Evolutionary conservation across 2,329 filamentous ascomycete genomes (phyloP), one percentile per base, ranked within the genome.

Genomic region (Thermoascus crustaceus): DNA sequence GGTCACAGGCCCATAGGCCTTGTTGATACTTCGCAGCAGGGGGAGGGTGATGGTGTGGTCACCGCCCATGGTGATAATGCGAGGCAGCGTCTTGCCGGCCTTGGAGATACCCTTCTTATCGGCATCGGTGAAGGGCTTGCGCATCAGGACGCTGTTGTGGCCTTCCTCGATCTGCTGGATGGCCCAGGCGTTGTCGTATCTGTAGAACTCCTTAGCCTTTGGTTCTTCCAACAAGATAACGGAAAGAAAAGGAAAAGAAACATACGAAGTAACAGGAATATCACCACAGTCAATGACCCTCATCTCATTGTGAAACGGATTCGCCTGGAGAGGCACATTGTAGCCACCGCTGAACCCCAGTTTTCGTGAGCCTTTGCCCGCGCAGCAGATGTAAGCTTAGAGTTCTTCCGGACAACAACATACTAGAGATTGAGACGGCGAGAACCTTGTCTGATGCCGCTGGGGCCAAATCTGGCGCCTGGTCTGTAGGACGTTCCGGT

Each of bases 371-470:
- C 54, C 55, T 64, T 53, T 55, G 37, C 45, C 7, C 23, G n/a
- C 18, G 11, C 31, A 19, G 25, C 10, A 21, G 29, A 25, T 32
- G 45, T 54, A 50, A 53, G 50, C 45, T 43, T 40, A n/a, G n/a
- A 11, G n/a, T 31, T 34, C 31, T 26, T 17, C 7, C 18, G 38
- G 39, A 22, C 32, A 32, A 36, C 42, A 22, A 72, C 79, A 52
- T 79, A 88, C 83, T 91, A 91, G 38, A 91, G 78, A 65, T 89
- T 91, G 46, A 91, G 74, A 47, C 85, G 76, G 53, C 85, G 79
- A 54, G 84, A 89, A 63, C 85, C 85, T 70, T 91, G 85, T 57
- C 85, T 76, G 50, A 91, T 89, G 31, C 85, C 85, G 20, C 80
- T 85, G 7, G 86, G 85, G 0, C 85, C 85, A 48, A 93, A 93